These are phyloP conservation scores for Arthrobotrys sphaeroides DNA, from an alignment of 2,329 filamentous ascomycete genomes.

Conservation along the genomic window DNA sequence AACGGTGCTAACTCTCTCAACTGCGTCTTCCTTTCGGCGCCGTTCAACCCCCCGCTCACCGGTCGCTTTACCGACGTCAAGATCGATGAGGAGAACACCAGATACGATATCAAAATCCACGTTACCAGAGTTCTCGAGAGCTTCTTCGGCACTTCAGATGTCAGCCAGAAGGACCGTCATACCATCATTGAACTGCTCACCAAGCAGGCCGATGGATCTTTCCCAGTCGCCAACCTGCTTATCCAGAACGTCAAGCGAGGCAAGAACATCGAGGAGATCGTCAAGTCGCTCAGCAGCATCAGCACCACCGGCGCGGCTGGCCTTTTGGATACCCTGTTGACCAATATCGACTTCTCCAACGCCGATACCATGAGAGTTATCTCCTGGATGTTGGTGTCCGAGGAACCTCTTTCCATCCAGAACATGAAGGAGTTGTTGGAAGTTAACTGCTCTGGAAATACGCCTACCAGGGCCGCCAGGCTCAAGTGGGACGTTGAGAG, in stretches of 20 bases:
- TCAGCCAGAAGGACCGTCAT: constrained; percentile 15
- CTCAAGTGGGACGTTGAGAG: constrained; percentile 40
- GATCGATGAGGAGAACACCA: constrained; percentile 37
- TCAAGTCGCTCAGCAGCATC: constrained; percentile 33
- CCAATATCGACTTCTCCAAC: constrained; percentile 29
- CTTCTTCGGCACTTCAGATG: constrained; percentile 17
- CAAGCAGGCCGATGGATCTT: constrained; percentile 34
- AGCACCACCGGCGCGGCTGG: constrained; percentile 26
- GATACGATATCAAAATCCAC: constrained; percentile 30
- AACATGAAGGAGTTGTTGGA: constrained; percentile 40
- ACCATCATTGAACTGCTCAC: constrained; percentile 37
- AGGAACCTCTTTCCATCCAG: constrained; percentile 29
- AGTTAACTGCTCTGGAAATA: neutral
- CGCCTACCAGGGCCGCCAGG: constrained; percentile 9
- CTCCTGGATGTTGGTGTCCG: constrained; percentile 36
- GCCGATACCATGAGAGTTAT: constrained; percentile 32
- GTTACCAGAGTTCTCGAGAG: constrained; percentile 23
- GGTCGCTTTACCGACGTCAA: constrained; percentile 15
- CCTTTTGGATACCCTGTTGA: constrained; percentile 25
- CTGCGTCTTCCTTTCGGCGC: constrained; percentile 24
- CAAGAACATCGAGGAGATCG: constrained; percentile 31
- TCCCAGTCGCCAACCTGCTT: constrained; percentile 32
- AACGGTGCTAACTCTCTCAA: constrained; percentile 33
- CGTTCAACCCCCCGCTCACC: neutral
- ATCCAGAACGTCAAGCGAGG: constrained; percentile 41